Conservation (phyloP, 2,329 filamentous ascomycete species). For the Anthostomella pinea region DNA sequence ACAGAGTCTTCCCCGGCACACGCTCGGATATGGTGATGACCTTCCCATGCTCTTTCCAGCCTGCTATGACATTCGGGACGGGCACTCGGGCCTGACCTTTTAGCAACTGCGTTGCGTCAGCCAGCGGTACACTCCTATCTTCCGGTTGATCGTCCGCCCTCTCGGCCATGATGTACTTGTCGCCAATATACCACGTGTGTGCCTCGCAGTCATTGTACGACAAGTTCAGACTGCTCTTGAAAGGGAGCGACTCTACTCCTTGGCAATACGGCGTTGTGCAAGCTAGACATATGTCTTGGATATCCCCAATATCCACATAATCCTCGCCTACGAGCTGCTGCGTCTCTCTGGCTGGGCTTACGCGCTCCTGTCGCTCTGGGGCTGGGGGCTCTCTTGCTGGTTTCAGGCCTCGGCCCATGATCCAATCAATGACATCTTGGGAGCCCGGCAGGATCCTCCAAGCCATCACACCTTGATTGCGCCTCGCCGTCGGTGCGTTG, state of each 20-base stretch:
- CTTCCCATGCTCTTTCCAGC: constrained; percentile 28
- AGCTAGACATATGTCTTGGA: constrained; percentile 25
- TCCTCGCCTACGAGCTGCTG: constrained; percentile 7
- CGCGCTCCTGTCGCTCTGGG: not conserved
- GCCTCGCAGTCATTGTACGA: constrained; percentile 23
- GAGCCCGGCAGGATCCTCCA: too few relatives aligned
- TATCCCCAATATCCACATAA: constrained; percentile 21
- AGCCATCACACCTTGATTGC: too few relatives aligned
- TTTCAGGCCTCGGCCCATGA: too few relatives aligned
- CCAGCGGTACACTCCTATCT: constrained; percentile 16
- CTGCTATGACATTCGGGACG: constrained; percentile 21
- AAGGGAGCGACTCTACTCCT: constrained; percentile 24
- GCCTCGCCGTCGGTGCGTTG: too few relatives aligned
- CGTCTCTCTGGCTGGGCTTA: too few relatives aligned
- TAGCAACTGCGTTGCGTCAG: constrained; percentile 18
- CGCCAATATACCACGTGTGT: constrained; percentile 26
- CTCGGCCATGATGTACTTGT: constrained; percentile 25
- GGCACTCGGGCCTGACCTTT: constrained; percentile 16
- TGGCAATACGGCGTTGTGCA: constrained; percentile 26
- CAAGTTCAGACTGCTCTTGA: constrained; percentile 23
- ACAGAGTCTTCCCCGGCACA: constrained; percentile 19
- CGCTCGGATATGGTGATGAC: constrained; percentile 26
- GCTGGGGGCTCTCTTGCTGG: not conserved
- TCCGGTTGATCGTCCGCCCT: constrained; percentile 15
- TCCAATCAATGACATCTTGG: too few relatives aligned